Base-by-base conservation (phyloP, 352 stramenopile genomes). In the Pythium dissimile region DNA sequence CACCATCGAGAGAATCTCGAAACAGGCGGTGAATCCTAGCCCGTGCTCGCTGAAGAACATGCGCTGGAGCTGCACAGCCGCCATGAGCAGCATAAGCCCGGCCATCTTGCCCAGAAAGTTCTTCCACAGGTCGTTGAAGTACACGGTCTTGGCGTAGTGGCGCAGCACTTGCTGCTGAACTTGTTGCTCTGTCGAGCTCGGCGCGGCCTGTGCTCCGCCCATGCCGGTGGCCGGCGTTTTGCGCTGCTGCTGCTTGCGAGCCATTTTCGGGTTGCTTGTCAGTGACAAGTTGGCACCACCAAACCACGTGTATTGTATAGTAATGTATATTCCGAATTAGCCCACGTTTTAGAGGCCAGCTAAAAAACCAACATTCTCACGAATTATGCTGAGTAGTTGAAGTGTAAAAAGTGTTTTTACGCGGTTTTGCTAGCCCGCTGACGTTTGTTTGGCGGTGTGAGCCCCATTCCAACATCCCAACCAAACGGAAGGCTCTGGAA, bases 41-140 rank as follows among this genome's bases (percentile, higher is more conserved):
- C 76, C 77, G 11, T 53, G 62, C 16, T 66, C 52, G 50, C 69
- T 81, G 28, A 72, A 47, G 32, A 70, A 62, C 76, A 91, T 85
- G 54, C 71, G 64, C 61, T 89, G 78, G 35, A 88, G 44, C 66
- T 79, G 66, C 39, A 91, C 35, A 49, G 65, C 72, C 54, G 69
- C 74, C 73, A 93, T 88, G 59, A 89, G 62, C 54, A 68, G 65
- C 51, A 93, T 77, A 38, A 91, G 72, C 0, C 67, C 77, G 12
- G 77, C 72, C 65, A 90, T 83, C 54, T 91, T 93, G 69, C 72
- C 80, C 34, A 93, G 39, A 57, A 93, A 91, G n/a, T 75, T 82
- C 44, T 86, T 79, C 83, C 83, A 93, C 28, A 89, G 62, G 59
- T 89, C 79, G 56, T 93, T 93, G 58, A 93, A 93, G 71, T 91